Conservation (phyloP, 2,329 filamentous ascomycete genomes). For the Davidsoniella virescens region DNA sequence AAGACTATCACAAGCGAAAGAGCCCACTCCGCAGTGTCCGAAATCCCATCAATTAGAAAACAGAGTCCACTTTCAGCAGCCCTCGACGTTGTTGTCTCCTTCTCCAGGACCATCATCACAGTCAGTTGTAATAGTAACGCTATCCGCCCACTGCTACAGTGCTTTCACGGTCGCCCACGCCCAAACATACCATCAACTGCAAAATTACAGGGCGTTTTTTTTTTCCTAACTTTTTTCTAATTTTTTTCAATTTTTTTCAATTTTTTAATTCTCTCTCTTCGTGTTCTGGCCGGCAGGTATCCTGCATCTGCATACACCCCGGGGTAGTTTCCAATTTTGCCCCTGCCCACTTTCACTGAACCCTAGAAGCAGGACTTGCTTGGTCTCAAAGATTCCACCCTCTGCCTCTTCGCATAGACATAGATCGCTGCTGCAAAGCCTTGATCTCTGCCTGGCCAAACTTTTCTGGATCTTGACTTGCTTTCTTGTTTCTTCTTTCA, state of each 20-base stretch:
- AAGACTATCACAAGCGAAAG: not conserved
- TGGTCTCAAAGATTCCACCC: not conserved
- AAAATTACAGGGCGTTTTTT: not conserved
- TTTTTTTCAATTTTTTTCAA: no score
- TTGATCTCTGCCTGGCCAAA: not conserved
- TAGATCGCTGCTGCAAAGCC: not conserved
- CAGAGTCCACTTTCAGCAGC: slow-evolving; percentile 2
- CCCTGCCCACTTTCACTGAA: not conserved
- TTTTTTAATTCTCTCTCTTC: no score
- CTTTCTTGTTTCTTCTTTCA: not conserved
- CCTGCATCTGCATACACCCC: slow-evolving; percentile 1
- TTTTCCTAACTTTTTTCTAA: not conserved
- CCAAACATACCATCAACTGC: not conserved
- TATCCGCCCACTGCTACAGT: not conserved
- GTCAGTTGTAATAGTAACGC: not conserved
- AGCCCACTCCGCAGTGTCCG: no score
- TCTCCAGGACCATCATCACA: not conserved
- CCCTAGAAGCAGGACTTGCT: not conserved
- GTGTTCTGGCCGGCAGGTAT: not conserved
- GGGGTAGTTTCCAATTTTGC: not conserved
- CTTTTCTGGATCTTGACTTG: not conserved
- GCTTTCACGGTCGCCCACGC: not conserved
- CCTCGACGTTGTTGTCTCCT: not conserved
- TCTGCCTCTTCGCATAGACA: not conserved
- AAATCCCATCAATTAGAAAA: not conserved